Conservation (phyloP, 768 basidiomycete species). For the Amanita exitialis region DNA sequence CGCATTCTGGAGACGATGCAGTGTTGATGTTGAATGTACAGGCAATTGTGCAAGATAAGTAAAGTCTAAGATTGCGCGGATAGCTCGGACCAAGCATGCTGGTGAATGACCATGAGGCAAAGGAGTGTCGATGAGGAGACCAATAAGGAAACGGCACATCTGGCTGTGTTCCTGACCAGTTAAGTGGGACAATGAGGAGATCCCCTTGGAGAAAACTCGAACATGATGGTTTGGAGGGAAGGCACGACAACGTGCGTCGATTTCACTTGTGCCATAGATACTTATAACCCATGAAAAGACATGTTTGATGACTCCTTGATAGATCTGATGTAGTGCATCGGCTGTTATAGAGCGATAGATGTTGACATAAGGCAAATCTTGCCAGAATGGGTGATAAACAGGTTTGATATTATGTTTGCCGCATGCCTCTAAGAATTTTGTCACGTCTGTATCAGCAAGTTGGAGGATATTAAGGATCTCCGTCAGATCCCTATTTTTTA, state of each 20-base stretch:
- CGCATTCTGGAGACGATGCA: conserved; percentile 10
- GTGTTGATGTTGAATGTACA: conserved; percentile 8
- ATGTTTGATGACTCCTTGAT: conserved; percentile 38
- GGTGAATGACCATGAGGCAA: neutral
- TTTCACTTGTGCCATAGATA: conserved; percentile 15
- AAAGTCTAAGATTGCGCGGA: conserved; percentile 16
- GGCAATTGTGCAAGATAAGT: conserved; percentile 12
- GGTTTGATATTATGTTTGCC: conserved; percentile 15
- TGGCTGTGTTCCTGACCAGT: conserved; percentile 27
- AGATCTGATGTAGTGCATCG: conserved; percentile 37
- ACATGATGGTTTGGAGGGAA: conserved; percentile 20
- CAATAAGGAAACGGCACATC: conserved; percentile 19
- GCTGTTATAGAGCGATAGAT: conserved; percentile 33
- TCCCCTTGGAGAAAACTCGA: conserved; percentile 26
- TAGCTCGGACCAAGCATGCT: conserved; percentile 2
- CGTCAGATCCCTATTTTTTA: neutral
- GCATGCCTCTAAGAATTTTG: conserved; percentile 7
- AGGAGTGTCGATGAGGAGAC: conserved; percentile 12
- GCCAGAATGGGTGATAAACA: conserved; percentile 28
- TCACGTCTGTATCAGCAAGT: neutral
- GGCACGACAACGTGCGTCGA: conserved; percentile 25
- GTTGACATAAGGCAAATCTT: conserved; percentile 25
- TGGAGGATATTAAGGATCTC: neutral
- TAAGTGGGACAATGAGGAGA: conserved; percentile 24
- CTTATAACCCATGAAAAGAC: conserved; percentile 23